These are phyloP conservation scores for Rhizoctonia solani DNA, from an alignment of 1,284 basidiomycete genomes.

Conservation along the genomic window DNA sequence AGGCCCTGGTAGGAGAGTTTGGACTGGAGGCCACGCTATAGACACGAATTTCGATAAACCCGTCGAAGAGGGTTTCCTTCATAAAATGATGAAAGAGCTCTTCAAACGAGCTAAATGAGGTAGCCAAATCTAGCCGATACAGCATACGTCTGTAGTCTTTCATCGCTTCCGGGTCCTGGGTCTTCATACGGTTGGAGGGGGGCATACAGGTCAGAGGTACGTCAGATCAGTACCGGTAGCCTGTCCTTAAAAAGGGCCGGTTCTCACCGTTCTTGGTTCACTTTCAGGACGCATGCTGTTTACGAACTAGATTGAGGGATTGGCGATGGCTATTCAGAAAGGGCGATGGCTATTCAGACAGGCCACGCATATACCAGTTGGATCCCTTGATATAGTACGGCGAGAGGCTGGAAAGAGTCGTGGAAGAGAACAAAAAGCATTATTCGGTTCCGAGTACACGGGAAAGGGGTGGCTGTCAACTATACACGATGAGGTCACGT, in stretches of 20 bases:
- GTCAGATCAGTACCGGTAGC: not conserved
- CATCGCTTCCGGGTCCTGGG: slow-evolving; percentile 12
- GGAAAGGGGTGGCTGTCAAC: slow-evolving; percentile 25
- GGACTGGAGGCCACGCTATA: slow-evolving; percentile 7
- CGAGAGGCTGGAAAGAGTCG: slow-evolving; percentile 14
- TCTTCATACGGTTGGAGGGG: not conserved
- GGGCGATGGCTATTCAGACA: slow-evolving; percentile 1
- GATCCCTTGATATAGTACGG: slow-evolving; percentile 24
- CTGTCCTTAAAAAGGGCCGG: not conserved
- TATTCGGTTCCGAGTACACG: slow-evolving; percentile 32
- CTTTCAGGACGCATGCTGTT: not conserved
- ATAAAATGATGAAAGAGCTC: slow-evolving; percentile 16
- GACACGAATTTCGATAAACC: slow-evolving; percentile 30
- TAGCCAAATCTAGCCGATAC: slow-evolving; percentile 26
- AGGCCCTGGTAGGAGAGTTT: not conserved
- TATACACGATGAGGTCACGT: slow-evolving; percentile 23
- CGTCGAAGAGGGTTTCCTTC: slow-evolving; percentile 14
- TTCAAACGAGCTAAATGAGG: slow-evolving; percentile 20
- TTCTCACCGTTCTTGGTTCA: slow-evolving; percentile 13
- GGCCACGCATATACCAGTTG: slow-evolving; percentile 34
- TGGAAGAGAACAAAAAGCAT: slow-evolving; percentile 29
- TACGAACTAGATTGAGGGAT: slow-evolving; percentile 22
- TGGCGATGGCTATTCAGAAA: not conserved
- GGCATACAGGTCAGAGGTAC: not conserved
- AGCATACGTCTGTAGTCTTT: slow-evolving; percentile 32